A percentile compares a stretch with the other conserved stretches of the same genome.
Conservation (phyloP, 495 filamentous ascomycete genomes). For the Aspergillus homomorphus region DNA sequence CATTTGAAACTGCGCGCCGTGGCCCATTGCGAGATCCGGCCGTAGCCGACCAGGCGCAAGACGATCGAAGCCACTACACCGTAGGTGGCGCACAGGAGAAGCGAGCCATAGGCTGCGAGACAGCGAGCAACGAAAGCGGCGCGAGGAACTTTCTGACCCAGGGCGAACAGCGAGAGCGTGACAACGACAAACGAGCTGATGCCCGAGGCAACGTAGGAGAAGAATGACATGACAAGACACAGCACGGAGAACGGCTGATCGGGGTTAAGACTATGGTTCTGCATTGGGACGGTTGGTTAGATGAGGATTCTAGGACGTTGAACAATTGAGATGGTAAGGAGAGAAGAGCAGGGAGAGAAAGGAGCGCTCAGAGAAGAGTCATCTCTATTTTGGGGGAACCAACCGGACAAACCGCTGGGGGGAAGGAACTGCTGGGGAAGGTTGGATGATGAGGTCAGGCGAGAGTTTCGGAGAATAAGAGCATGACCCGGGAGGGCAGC, state of each 20-base stretch:
- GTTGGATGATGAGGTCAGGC: slow-evolving; percentile 20
- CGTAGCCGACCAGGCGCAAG: slow-evolving; percentile 67
- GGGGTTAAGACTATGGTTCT: background rate
- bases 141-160: slow-evolving; percentile 51
- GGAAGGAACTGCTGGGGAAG: background rate
- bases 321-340: background rate
- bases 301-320: background rate
- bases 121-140: slow-evolving; percentile 69
- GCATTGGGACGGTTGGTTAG: background rate
- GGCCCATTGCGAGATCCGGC: slow-evolving; percentile 81
- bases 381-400: too few relatives aligned
- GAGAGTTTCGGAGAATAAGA: slow-evolving; percentile 7
- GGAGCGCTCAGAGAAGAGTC: too few relatives aligned
- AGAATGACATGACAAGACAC: slow-evolving; percentile 36
- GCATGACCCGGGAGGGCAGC: slow-evolving; percentile 5
- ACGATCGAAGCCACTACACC: slow-evolving; percentile 72
- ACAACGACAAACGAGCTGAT: slow-evolving; percentile 53
- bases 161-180: slow-evolving; percentile 55
- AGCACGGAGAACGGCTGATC: background rate
- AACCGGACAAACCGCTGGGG: background rate
- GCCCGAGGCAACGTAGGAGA: slow-evolving; percentile 49
- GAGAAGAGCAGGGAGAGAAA: background rate
- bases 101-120: slow-evolving; percentile 65
- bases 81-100: slow-evolving; percentile 65
- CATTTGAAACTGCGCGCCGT: slow-evolving; percentile 78